Evolutionary conservation across 2,329 filamentous ascomycete species (phyloP).

Genomic region (Fusarium proliferatum): DNA sequence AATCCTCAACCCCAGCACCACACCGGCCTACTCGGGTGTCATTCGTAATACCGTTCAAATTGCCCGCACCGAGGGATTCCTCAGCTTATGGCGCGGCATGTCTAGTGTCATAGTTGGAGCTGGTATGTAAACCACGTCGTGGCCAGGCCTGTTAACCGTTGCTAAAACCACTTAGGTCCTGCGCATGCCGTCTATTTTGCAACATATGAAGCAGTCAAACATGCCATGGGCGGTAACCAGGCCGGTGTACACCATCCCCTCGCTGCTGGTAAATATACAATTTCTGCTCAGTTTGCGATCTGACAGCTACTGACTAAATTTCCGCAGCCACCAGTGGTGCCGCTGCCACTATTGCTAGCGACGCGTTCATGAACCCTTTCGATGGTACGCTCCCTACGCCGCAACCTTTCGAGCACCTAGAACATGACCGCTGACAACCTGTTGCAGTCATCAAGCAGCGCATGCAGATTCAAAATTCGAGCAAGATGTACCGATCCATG

Average conservation of each 20-base stretch:
- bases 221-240: constrained; percentile 92
- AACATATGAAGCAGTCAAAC: constrained; percentile 97
- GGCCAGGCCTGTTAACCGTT: neutral
- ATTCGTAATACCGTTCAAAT: constrained; percentile 94
- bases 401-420: neutral
- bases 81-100: constrained; percentile 95
- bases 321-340: constrained; percentile 86
- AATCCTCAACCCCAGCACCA: constrained; percentile 85
- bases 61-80: constrained; percentile 86
- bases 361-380: constrained; percentile 99
- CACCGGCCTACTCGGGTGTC: constrained; percentile 87
- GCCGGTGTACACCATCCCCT: constrained; percentile 89
- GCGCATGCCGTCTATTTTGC: constrained; percentile 99
- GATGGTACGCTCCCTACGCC: constrained; percentile 75
- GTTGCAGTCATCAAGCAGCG: constrained; percentile 93
- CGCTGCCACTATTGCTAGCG: constrained; percentile 94
- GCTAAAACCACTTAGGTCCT: constrained; percentile 71
- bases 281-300: neutral
- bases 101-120: constrained; percentile 96
- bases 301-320: constrained; percentile 18
- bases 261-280: constrained; percentile 77
- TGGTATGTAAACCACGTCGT: constrained; percentile 66
- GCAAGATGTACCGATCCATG: constrained; percentile 85
- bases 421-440: constrained; percentile 4
- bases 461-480: constrained; percentile 98